These are phyloP conservation scores for Trypanosoma caninum DNA, from an alignment of 208 protist species.

Conservation along the genomic window DNA sequence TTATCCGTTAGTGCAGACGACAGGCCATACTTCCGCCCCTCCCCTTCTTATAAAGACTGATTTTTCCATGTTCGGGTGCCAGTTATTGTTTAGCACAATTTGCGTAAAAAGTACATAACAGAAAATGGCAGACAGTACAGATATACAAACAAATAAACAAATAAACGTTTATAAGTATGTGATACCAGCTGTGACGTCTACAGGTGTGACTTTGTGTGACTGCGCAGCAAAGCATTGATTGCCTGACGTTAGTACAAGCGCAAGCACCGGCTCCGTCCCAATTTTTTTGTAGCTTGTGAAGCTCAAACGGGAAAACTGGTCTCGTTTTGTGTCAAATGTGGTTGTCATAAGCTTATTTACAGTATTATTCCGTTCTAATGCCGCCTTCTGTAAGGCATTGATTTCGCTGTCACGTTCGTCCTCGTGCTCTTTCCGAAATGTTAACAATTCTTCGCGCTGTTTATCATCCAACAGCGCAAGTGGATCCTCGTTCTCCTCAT, in stretches of 20 bases:
- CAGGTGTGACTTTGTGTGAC: conserved; percentile 29
- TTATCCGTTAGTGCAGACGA: no score
- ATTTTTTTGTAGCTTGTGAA: conserved; percentile 47
- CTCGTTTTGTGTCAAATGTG: conserved; percentile 50
- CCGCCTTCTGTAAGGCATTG: conserved; percentile 26
- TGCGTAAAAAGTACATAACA: conserved; percentile 4
- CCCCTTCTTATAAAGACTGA: no score
- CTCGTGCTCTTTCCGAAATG: conserved; percentile 37
- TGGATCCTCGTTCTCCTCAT: conserved; percentile 27
- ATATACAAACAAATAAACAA: no score
- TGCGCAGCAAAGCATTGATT: conserved; percentile 47
- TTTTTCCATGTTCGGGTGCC: no score
- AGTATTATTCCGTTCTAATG: conserved; percentile 23
- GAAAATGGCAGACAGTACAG: no score
- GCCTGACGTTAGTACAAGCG: conserved; percentile 26
- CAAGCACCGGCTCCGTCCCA: conserved; percentile 33
- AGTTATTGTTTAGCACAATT: no score
- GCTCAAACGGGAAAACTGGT: conserved; percentile 44
- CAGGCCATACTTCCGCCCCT: no score
- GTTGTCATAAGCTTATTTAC: conserved; percentile 31
- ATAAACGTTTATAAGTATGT: conserved; percentile 36
- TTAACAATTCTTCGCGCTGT: conserved; percentile 42
- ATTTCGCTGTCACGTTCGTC: conserved; percentile 47
- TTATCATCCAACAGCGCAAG: conserved; percentile 39
- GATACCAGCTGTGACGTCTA: conserved; percentile 47